phyloP scores from a whole-genome alignment of 139 green algal genomes.

The Chlorella sp. region DNA sequence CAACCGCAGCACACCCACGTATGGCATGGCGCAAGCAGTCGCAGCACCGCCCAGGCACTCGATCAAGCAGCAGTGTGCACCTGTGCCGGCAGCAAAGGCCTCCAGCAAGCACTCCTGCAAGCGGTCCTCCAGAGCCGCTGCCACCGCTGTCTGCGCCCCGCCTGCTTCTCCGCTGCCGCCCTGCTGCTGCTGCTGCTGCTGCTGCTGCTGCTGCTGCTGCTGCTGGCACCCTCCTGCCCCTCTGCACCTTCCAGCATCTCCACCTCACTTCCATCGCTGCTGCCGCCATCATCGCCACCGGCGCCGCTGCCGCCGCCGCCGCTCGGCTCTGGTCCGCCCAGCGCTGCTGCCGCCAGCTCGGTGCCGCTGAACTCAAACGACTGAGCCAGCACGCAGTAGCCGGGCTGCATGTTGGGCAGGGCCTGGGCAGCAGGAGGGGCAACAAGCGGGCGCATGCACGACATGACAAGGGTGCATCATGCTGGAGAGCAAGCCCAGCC shows the following conservation, averaged over 20 bases:
- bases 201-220: no score
- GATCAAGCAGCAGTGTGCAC: not conserved
- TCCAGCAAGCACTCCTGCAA: slow-evolving; percentile 68
- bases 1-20: no score
- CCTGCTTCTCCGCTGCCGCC: no score
- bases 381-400: slow-evolving; percentile 80
- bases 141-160: not conserved
- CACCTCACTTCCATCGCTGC: not conserved
- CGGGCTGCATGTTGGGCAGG: slow-evolving; percentile 53
- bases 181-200: no score
- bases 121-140: slow-evolving; percentile 11
- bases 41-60: no score
- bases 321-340: not conserved
- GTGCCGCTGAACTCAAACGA: slow-evolving; percentile 7
- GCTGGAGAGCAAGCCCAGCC: no score
- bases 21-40: no score
- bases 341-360: slow-evolving; percentile 11
- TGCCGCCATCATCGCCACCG: not conserved
- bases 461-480: no score
- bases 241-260: no score
- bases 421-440: not conserved
- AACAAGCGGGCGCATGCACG: no score
- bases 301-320: not conserved
- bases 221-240: no score
- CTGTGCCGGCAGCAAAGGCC: slow-evolving; percentile 62